A percentile compares a stretch with the other conserved stretches of the same genome.
phyloP scores from a whole-genome alignment of 202 grass and related monocot species.

The Brachypodium distachyon region DNA sequence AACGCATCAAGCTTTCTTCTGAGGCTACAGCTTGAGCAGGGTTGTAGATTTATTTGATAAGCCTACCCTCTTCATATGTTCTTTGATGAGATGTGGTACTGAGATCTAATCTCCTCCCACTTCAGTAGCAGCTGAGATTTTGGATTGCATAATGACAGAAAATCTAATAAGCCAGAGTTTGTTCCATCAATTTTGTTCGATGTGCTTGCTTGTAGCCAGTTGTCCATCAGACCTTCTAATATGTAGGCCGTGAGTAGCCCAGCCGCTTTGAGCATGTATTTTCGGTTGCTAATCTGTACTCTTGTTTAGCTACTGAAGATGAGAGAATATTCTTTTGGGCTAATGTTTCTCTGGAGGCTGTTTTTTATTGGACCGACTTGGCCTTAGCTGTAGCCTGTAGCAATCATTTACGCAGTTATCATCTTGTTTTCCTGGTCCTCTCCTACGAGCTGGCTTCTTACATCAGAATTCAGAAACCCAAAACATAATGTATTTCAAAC shows the following conservation, averaged over 20 bases:
- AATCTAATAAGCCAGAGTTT: neutral
- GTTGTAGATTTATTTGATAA: neutral
- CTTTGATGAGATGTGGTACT: neutral
- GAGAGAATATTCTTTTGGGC: neutral
- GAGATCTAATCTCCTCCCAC: neutral
- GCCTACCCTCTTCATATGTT: neutral
- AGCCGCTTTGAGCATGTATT: too few species aligned
- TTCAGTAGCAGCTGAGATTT: neutral
- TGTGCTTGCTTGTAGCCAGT: neutral
- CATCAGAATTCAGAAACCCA: neutral
- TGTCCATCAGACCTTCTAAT: neutral
- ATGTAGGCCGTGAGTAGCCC: neutral
- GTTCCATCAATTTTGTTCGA: constrained; percentile 2
- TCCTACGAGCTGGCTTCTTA: neutral
- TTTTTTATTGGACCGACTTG: neutral
- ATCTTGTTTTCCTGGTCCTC: neutral
- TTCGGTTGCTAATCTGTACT: constrained; percentile 2
- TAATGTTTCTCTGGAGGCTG: neutral
- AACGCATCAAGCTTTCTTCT: constrained; percentile 66
- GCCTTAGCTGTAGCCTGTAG: too few species aligned
- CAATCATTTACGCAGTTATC: too few species aligned
- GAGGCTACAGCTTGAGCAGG: constrained; percentile 29
- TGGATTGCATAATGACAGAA: neutral
- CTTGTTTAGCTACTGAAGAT: neutral
- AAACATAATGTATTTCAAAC: neutral